phyloP scores from a whole-genome alignment of 2,329 filamentous ascomycete genomes.

The Ophiostoma pallidulum region DNA sequence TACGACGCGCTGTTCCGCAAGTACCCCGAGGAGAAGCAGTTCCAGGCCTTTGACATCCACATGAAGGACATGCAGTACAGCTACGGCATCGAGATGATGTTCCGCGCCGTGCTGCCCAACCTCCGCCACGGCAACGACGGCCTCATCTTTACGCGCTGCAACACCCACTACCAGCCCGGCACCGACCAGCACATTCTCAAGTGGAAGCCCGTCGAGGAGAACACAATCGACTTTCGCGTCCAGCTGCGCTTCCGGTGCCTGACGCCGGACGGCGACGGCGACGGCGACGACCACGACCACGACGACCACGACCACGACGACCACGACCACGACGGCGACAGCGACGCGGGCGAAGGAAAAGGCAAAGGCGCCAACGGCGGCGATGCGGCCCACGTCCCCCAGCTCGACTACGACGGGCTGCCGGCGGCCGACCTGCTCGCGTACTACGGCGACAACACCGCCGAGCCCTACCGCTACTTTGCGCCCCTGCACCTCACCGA shows the following conservation, averaged over 20 bases:
- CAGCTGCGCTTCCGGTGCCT: slow-evolving; percentile 58
- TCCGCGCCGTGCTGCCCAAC: slow-evolving; percentile 71
- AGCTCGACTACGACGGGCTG: slow-evolving; percentile 68
- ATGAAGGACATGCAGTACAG: slow-evolving; percentile 84
- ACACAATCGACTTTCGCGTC: slow-evolving; percentile 87
- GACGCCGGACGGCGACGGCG: slow-evolving; percentile 49
- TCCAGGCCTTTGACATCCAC: slow-evolving; percentile 70
- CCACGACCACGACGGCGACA: not conserved
- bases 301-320: not conserved
- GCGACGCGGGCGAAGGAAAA: slow-evolving; percentile 46
- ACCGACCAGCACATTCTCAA: slow-evolving; percentile 93
- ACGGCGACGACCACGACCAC: not conserved
- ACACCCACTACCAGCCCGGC: slow-evolving; percentile 75
- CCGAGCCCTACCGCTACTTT: slow-evolving; percentile 51
- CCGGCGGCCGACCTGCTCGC: slow-evolving; percentile 65
- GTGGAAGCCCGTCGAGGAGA: slow-evolving; percentile 94
- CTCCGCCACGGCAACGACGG: slow-evolving; percentile 93
- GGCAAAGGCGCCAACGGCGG: slow-evolving; percentile 45
- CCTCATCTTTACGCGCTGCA: slow-evolving; percentile 92
- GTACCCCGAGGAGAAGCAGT: slow-evolving; percentile 59
- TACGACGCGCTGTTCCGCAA: slow-evolving; percentile 54
- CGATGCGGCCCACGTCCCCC: slow-evolving; percentile 44
- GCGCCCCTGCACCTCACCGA: slow-evolving; percentile 59
- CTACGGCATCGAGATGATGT: slow-evolving; percentile 89
- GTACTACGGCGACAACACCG: slow-evolving; percentile 49